phyloP scores from a whole-genome alignment of 345 rosid genomes.

The Linum tenue region DNA sequence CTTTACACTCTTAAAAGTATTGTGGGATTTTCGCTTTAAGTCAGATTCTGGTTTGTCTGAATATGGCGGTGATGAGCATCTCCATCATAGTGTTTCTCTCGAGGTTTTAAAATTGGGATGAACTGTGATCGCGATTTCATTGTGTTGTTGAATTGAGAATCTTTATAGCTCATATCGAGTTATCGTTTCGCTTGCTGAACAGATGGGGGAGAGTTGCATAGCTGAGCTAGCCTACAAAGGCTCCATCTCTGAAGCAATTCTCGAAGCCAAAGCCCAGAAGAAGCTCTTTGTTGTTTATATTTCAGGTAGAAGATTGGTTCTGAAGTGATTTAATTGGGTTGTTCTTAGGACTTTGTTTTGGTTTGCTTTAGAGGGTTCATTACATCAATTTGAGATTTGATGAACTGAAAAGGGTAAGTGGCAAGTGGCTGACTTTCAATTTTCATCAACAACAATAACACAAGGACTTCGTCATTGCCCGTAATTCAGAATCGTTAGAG shows the following conservation, averaged over 20 bases:
- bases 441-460: neutral
- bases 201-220: constrained; percentile 60
- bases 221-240: constrained; percentile 56
- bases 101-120: too few relatives aligned
- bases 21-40: too few relatives aligned
- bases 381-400: too few relatives aligned
- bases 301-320: constrained; percentile 46
- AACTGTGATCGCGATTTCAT: too few relatives aligned
- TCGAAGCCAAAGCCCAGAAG: constrained; percentile 58
- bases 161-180: neutral
- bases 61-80: too few relatives aligned
- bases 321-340: constrained; percentile 14
- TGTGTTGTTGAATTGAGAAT: too few relatives aligned
- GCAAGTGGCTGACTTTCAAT: neutral
- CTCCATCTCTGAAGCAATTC: constrained; percentile 59
- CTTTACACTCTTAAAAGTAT: too few relatives aligned
- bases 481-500: neutral
- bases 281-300: constrained; percentile 80
- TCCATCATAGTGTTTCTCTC: too few relatives aligned
- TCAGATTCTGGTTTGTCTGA: too few relatives aligned
- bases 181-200: neutral
- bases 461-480: neutral
- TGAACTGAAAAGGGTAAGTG: too few relatives aligned
- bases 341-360: neutral
- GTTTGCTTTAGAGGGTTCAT: neutral